Percentiles rank a stretch among this genome's conserved stretches.
Evolutionary conservation across 164 flowering plant genomes (phyloP).

Genomic region (Vitis amurensis): DNA sequence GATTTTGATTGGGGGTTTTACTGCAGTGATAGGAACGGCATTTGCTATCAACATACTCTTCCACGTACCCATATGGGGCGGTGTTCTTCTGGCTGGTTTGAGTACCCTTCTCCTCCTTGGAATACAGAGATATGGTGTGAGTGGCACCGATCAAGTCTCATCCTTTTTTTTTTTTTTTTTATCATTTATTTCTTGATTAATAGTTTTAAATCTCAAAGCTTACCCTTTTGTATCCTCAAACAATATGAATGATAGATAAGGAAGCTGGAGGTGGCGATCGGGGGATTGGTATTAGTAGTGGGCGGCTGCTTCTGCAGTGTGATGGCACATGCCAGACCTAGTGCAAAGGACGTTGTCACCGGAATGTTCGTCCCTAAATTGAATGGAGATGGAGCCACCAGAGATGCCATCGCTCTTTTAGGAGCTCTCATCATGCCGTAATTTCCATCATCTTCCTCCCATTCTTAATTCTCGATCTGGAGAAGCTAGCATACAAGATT

Average conservation of each 20-base stretch:
- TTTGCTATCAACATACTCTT: constrained; percentile 23
- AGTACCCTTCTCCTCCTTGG: constrained; percentile 24
- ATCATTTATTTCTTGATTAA: not conserved
- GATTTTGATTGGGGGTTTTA: not conserved
- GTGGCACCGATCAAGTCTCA: not conserved
- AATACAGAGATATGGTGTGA: constrained; percentile 20
- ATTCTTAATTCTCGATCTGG: not conserved
- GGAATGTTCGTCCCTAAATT: too few relatives aligned
- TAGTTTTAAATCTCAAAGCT: not conserved
- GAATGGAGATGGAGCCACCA: not conserved
- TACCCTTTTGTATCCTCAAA: not conserved
- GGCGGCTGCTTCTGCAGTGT: constrained; percentile 15
- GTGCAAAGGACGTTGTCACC: not conserved
- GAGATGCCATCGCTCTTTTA: constrained; percentile 9
- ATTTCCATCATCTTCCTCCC: not conserved
- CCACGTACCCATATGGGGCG: constrained; percentile 22
- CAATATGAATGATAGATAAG: constrained; percentile 10
- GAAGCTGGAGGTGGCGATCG: constrained; percentile 19
- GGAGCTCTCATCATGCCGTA: constrained; percentile 17
- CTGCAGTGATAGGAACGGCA: constrained; percentile 20
- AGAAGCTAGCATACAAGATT: too few relatives aligned
- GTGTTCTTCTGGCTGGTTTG: not conserved
- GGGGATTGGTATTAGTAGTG: constrained; percentile 3
- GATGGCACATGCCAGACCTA: constrained; percentile 16
- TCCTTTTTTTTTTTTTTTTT: not conserved